phyloP scores from a whole-genome alignment of 495 filamentous ascomycete species.

The Collariella sp. region DNA sequence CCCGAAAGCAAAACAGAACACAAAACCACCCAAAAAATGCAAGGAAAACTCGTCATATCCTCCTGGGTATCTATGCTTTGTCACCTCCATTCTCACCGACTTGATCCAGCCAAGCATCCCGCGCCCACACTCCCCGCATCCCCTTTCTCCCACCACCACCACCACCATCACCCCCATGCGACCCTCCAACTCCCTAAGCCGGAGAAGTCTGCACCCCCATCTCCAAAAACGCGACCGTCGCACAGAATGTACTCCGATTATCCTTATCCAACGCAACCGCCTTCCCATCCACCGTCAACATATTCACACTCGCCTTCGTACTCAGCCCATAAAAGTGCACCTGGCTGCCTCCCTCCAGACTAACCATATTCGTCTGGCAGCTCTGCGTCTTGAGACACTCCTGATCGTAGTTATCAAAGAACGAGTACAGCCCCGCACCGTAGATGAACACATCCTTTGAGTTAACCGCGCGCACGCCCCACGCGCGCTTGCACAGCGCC shows the following conservation, averaged over 20 bases:
- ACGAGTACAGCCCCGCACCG: constrained; percentile 74
- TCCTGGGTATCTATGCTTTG: neutral
- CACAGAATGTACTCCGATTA: constrained; percentile 67
- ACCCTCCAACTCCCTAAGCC: neutral
- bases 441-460: constrained; percentile 62
- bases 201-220: neutral
- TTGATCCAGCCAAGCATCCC: neutral
- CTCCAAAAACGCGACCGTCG: constrained; percentile 57
- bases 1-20: neutral
- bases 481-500: constrained; percentile 65
- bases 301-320: constrained; percentile 81
- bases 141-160: neutral
- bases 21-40: neutral
- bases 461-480: constrained; percentile 71
- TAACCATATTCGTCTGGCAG: constrained; percentile 85
- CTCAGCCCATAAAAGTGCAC: constrained; percentile 71
- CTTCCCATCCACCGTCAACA: constrained; percentile 60
- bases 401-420: constrained; percentile 82
- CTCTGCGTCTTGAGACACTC: constrained; percentile 62
- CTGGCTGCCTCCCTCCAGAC: constrained; percentile 55
- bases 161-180: neutral
- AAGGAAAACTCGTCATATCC: neutral
- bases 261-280: constrained; percentile 50
- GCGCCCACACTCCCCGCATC: neutral
- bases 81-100: neutral